These are phyloP conservation scores for Cryphonectria nitschkei DNA, from an alignment of 2,329 filamentous ascomycete genomes.

Conservation along the genomic window DNA sequence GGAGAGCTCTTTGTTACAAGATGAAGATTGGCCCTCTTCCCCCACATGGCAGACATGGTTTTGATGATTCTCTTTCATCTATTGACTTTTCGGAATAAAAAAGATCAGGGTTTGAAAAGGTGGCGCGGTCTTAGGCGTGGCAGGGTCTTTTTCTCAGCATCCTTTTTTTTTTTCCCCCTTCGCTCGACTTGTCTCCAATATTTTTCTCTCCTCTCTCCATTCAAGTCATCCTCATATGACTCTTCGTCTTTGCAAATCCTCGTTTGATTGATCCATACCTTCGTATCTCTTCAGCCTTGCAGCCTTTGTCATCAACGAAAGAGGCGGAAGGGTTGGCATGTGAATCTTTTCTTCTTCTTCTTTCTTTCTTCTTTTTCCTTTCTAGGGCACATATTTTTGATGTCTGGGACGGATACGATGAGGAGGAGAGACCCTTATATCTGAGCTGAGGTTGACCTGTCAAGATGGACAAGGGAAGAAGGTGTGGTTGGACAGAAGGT, in stretches of 20 bases:
- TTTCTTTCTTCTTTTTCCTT: neutral
- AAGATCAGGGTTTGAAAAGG: conserved; percentile 20
- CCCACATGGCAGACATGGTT: conserved; percentile 13
- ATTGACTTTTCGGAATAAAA: conserved; percentile 20
- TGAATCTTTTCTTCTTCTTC: neutral
- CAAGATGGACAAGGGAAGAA: neutral
- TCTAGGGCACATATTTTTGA: conserved; percentile 2
- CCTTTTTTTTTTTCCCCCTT: neutral
- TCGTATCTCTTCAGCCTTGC: conserved; percentile 1
- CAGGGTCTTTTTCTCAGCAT: conserved; percentile 25
- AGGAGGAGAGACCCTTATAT: neutral
- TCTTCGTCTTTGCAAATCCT: conserved; percentile 5
- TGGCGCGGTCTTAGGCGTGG: conserved; percentile 28
- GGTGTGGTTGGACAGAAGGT: neutral
- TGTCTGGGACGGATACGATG: conserved; percentile 5
- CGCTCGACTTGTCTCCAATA: conserved; percentile 4
- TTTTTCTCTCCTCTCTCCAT: conserved; percentile 22
- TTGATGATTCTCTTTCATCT: conserved; percentile 23
- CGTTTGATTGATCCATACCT: conserved; percentile 21
- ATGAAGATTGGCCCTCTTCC: conserved; percentile 13
- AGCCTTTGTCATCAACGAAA: conserved; percentile 8
- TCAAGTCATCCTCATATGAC: conserved; percentile 7
- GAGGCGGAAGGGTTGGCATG: conserved; percentile 4
- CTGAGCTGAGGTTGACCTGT: neutral
- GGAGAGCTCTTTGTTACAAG: neutral